Percentiles rank a stretch among this genome's conserved stretches.
Conservation (phyloP, 139 green algal species). For the Coelastrella sp. region DNA sequence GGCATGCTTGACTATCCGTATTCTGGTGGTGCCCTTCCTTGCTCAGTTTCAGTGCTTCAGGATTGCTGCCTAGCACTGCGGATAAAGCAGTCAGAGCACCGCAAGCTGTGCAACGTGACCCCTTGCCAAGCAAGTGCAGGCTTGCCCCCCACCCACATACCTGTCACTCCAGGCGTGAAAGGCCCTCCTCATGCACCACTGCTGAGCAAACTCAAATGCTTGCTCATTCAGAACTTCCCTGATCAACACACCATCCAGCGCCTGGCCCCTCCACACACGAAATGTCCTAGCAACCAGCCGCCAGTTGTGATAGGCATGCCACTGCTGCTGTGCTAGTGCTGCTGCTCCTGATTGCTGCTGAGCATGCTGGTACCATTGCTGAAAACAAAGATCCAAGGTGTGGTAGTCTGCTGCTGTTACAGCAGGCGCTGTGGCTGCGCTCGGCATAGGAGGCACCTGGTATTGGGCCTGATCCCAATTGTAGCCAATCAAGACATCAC, state of each 20-base stretch:
- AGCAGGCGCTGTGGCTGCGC: too few relatives aligned
- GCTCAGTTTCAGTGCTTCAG: too few relatives aligned
- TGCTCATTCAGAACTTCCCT: neutral
- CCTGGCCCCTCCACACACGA: neutral
- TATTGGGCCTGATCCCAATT: too few relatives aligned
- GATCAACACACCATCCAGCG: neutral
- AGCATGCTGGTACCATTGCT: neutral
- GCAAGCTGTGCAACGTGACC: too few relatives aligned
- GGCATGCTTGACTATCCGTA: too few relatives aligned
- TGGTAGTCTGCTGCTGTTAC: neutral
- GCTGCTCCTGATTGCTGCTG: neutral
- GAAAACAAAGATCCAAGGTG: neutral
- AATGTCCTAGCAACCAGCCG: neutral
- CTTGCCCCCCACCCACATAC: neutral
- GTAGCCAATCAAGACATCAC: too few relatives aligned
- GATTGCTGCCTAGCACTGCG: too few relatives aligned
- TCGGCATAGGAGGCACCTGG: too few relatives aligned
- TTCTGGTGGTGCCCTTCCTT: too few relatives aligned
- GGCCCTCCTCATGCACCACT: neutral
- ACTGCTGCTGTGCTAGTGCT: conserved; percentile 31
- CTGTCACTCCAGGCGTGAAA: neutral
- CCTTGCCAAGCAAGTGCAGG: neutral
- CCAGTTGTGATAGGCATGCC: conserved; percentile 14
- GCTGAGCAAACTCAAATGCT: neutral
- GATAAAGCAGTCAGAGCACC: too few relatives aligned